phyloP scores from a whole-genome alignment of 2,329 filamentous ascomycete genomes.

The Xylariaceae sp. region DNA sequence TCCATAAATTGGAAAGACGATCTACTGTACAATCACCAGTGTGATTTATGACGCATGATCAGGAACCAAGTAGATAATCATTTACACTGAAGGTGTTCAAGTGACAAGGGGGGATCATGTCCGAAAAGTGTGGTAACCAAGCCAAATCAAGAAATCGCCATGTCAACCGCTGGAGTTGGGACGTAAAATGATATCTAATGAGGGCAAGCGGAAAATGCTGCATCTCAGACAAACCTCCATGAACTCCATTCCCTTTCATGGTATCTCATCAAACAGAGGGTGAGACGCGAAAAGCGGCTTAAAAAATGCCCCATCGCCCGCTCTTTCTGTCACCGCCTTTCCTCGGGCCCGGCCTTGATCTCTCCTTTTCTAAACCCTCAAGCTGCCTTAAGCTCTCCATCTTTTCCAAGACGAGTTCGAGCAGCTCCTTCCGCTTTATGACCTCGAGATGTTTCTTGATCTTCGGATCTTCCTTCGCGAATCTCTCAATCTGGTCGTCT shows the following conservation, averaged over 20 bases:
- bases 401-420: slow-evolving; percentile 91
- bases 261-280: neutral
- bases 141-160: no score
- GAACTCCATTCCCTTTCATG: neutral
- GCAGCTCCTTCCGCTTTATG: slow-evolving; percentile 83
- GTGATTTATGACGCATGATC: no score
- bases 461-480: slow-evolving; percentile 90
- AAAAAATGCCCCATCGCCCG: slow-evolving; percentile 48
- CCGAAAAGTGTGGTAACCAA: no score
- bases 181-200: no score
- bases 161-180: no score
- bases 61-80: no score
- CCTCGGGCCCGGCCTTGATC: slow-evolving; percentile 26
- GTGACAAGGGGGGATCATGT: no score
- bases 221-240: neutral
- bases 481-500: slow-evolving; percentile 77
- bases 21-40: no score
- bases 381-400: slow-evolving; percentile 87
- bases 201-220: no score
- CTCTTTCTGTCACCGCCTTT: slow-evolving; percentile 35
- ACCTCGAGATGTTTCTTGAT: slow-evolving; percentile 86
- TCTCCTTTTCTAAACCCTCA: slow-evolving; percentile 67
- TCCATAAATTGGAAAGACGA: no score
- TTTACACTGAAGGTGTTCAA: no score
- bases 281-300: neutral